Evolutionary conservation across 163 green algal genomes (phyloP).

Genomic region (Smithsoniella earleae): DNA sequence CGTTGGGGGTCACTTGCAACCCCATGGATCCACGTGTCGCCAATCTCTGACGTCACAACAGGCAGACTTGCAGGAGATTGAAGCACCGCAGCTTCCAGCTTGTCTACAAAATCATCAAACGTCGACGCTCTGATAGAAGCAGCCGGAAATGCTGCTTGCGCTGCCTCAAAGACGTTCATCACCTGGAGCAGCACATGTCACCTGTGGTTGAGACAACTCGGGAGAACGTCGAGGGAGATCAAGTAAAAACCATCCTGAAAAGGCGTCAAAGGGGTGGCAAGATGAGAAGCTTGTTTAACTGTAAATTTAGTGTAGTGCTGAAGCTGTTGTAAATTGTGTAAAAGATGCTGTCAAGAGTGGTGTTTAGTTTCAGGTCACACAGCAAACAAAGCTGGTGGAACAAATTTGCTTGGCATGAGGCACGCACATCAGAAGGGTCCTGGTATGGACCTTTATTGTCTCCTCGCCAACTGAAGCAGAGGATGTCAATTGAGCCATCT

Average conservation of each 20-base stretch:
- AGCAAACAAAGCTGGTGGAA: too few species aligned
- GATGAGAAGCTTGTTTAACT: neutral
- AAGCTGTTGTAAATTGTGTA: too few species aligned
- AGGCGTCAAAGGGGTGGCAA: neutral
- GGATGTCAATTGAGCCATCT: slow-evolving; percentile 38
- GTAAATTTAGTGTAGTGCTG: neutral
- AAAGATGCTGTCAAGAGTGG: too few species aligned
- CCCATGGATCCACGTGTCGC: slow-evolving; percentile 61
- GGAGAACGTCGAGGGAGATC: neutral
- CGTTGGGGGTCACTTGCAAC: slow-evolving; percentile 44
- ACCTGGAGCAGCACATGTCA: too few species aligned
- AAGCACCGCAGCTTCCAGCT: too few species aligned
- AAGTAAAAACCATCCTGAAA: neutral
- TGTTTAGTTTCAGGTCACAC: too few species aligned
- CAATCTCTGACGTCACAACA: slow-evolving; percentile 48
- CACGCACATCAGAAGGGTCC: neutral
- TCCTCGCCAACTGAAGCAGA: slow-evolving; percentile 47
- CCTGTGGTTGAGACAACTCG: neutral
- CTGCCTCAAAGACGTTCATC: slow-evolving; percentile 34
- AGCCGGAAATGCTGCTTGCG: slow-evolving; percentile 39
- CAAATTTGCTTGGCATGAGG: too few species aligned
- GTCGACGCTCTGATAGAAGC: slow-evolving; percentile 41
- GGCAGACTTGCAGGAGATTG: too few species aligned
- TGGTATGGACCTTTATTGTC: slow-evolving; percentile 45
- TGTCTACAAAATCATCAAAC: slow-evolving; percentile 47